Percentiles rank a stretch among this genome's conserved stretches.
These are phyloP conservation scores for Bocquillonia castaneifolia DNA, from an alignment of 441 rosid species.

Conservation along the genomic window DNA sequence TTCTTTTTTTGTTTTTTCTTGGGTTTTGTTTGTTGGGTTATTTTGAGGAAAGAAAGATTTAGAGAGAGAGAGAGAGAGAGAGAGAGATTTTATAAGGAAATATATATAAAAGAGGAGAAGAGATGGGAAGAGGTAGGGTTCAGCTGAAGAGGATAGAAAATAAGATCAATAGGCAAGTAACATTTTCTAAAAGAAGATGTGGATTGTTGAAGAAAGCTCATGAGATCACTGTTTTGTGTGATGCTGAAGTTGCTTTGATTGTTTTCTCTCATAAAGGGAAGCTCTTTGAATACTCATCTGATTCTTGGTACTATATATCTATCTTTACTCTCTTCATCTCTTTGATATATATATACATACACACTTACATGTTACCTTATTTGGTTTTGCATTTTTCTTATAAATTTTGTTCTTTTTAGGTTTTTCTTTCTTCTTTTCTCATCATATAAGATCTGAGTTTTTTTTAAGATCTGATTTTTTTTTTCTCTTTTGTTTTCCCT, in stretches of 20 bases:
- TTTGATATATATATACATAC: too few relatives aligned
- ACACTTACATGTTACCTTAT: too few relatives aligned
- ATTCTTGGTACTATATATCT: slow-evolving; percentile 44
- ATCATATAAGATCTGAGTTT: neutral
- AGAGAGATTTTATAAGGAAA: neutral
- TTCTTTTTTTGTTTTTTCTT: slow-evolving; percentile 25
- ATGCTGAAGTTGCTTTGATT: slow-evolving; percentile 85
- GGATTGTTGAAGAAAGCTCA: slow-evolving; percentile 89
- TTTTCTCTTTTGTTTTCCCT: neutral
- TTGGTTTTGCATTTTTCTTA: too few relatives aligned
- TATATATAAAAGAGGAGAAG: neutral
- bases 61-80: neutral
- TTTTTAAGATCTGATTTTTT: neutral
- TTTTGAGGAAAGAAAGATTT: slow-evolving; percentile 31
- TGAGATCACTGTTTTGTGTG: slow-evolving; percentile 93
- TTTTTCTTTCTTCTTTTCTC: neutral
- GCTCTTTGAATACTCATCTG: slow-evolving; percentile 75
- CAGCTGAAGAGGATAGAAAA: slow-evolving; percentile 92
- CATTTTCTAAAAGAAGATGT: slow-evolving; percentile 76
- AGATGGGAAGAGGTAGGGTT: slow-evolving; percentile 95
- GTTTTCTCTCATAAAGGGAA: slow-evolving; percentile 85
- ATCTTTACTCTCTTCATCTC: neutral
- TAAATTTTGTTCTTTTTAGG: neutral
- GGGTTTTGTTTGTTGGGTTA: slow-evolving; percentile 38
- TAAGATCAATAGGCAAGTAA: slow-evolving; percentile 88